Evolutionary conservation across 441 rosid genomes (phyloP), one percentile per base, ranked within the genome.

Genomic region (Gossypium gossypioides): DNA sequence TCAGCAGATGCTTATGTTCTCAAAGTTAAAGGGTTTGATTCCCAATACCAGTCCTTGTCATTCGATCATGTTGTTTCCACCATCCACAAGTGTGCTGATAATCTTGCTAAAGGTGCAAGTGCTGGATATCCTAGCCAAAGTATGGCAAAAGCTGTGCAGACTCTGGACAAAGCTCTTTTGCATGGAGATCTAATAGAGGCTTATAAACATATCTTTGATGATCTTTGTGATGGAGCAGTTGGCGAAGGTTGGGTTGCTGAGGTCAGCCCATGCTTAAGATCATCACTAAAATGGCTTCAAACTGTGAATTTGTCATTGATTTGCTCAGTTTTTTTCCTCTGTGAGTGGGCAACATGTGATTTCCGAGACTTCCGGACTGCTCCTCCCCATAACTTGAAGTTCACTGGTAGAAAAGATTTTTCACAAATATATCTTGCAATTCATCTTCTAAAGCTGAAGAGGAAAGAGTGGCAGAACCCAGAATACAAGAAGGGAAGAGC

Each of bases 281-380:
- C 93, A 68, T 91, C 97, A 4, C 76, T 96, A 64, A 93, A 89
- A 84, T 89, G 98, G 97, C 80, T 91, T 77, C 89, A 88, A 71
- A 81, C 86, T 59, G 85, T 87, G 71, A 87, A 81, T 79, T 76
- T 84, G 80, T 86, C 98, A 48, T 85, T 89, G 72, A 73, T 93
- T 79, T 84, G 87, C 79, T 90, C 96, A 9, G 86, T 88, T 16
- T 96, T 96, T 81, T 88, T 92, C 77, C 95, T 96, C 74, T 86
- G 96, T 51, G 99, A 96, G 84, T 96, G 99, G 99, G 99, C 99
- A 66, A 92, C 97, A 1, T 93, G 97, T 81, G 93, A 89, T 72
- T 96, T 87, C 77, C 85, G 99, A 78, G 96, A 93, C 79, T 92
- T 92, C 72, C 92, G 95, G 37, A 81, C 81, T 76, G 85, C 85